Evolutionary conservation across 257 asterid genomes (phyloP).

Genomic region (Misopates orontium): DNA sequence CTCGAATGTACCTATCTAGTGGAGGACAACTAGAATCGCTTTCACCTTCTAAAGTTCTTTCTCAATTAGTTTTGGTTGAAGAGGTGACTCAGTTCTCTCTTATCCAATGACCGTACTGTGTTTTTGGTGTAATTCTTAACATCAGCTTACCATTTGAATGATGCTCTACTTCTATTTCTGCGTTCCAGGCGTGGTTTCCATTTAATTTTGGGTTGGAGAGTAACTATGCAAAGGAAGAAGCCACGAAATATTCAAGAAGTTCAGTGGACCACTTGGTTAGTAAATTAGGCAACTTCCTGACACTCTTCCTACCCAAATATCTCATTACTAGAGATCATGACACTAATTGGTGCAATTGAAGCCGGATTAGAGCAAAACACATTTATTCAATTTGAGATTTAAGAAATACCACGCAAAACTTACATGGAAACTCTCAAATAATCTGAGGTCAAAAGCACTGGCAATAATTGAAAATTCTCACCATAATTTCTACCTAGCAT

Average conservation of each 20-base stretch:
- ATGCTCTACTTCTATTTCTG: constrained; percentile 22
- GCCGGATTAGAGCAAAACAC: too few relatives aligned
- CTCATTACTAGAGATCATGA: not conserved
- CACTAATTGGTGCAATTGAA: not conserved
- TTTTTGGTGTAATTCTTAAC: constrained; percentile 1
- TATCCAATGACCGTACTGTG: constrained; percentile 22
- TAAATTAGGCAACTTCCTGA: constrained; percentile 21
- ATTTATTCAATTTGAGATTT: too few relatives aligned
- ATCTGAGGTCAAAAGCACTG: too few relatives aligned
- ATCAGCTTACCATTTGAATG: constrained; percentile 16
- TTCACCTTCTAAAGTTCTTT: constrained; percentile 35
- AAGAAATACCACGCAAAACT: too few relatives aligned
- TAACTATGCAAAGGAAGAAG: constrained; percentile 41
- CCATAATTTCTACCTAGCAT: too few relatives aligned
- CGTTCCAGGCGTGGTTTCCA: constrained; percentile 81
- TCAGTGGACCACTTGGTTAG: constrained; percentile 64
- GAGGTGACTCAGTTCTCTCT: constrained; percentile 55
- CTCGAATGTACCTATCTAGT: constrained; percentile 48
- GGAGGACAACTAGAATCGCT: constrained; percentile 48
- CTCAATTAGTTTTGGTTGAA: constrained; percentile 44
- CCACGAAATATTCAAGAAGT: constrained; percentile 35
- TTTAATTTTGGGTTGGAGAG: constrained; percentile 55
- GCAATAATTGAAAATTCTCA: too few relatives aligned
- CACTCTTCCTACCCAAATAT: not conserved
- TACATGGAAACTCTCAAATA: too few relatives aligned